phyloP scores from a whole-genome alignment of 495 filamentous ascomycete species.

The Penicillium manginii region DNA sequence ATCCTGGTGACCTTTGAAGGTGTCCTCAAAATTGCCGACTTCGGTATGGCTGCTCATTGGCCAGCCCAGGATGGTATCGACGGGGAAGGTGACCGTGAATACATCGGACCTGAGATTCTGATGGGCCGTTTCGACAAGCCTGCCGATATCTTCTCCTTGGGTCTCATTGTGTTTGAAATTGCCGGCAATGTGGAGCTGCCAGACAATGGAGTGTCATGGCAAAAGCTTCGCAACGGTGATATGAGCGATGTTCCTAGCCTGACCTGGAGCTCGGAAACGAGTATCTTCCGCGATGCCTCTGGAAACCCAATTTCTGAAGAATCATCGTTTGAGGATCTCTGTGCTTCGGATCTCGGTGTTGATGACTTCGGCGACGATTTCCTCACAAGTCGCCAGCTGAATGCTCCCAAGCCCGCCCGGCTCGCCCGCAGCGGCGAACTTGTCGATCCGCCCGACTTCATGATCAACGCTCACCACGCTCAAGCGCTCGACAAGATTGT shows the following conservation, averaged over 20 bases:
- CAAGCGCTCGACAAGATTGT: conserved; percentile 84
- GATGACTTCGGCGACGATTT: conserved; percentile 46
- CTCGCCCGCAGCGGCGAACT: conserved; percentile 66
- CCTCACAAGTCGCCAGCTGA: conserved; percentile 30
- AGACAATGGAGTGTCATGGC: conserved; percentile 89
- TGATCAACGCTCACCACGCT: conserved; percentile 70
- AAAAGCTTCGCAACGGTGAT: conserved; percentile 82
- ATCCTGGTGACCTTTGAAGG: conserved; percentile 90
- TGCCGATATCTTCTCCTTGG: conserved; percentile 90
- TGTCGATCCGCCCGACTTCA: conserved; percentile 78
- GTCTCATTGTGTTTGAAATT: conserved; percentile 91
- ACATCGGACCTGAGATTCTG: conserved; percentile 91
- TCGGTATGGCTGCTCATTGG: conserved; percentile 85
- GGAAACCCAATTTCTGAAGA: conserved; percentile 63
- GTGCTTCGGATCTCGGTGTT: conserved; percentile 52
- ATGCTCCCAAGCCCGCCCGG: conserved; percentile 30
- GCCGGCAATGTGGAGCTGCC: conserved; percentile 90
- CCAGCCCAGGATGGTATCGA: conserved; percentile 78
- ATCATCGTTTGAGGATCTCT: conserved; percentile 55
- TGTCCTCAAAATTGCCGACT: conserved; percentile 91
- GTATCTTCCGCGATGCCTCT: conserved; percentile 72
- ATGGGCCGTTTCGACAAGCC: conserved; percentile 84
- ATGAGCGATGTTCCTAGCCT: conserved; percentile 83
- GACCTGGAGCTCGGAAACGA: conserved; percentile 73
- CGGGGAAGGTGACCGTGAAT: conserved; percentile 92